phyloP scores from a whole-genome alignment of 345 rosid species.

The Bretschneidera sinensis region DNA sequence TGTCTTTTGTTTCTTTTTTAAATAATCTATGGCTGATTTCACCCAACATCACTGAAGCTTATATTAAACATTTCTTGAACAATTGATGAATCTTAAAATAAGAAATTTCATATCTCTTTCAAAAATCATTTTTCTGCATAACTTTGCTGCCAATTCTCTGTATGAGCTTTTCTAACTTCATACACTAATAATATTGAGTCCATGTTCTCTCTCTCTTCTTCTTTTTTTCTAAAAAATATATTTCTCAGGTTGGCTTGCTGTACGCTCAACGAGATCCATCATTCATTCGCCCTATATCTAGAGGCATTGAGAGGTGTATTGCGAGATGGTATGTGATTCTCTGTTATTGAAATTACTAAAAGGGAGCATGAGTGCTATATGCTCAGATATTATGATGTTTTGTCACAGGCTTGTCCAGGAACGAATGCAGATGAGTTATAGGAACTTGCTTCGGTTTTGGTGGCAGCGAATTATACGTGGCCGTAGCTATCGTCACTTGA shows the following conservation, averaged over 20 bases:
- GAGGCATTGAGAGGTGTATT: constrained; percentile 82
- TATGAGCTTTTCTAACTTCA: not conserved
- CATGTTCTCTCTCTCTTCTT: too few species aligned
- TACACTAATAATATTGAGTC: not conserved
- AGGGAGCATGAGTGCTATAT: not conserved
- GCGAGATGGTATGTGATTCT: constrained; percentile 70
- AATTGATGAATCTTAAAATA: not conserved
- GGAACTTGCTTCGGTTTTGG: constrained; percentile 32
- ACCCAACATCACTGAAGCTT: too few species aligned
- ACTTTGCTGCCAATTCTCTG: not conserved
- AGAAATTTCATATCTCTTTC: not conserved
- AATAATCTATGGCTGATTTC: too few species aligned
- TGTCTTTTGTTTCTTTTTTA: too few species aligned
- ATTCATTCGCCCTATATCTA: constrained; percentile 75
- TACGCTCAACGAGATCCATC: constrained; percentile 88
- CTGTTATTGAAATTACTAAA: constrained; percentile 6
- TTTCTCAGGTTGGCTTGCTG: constrained; percentile 75
- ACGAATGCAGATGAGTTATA: constrained; percentile 55
- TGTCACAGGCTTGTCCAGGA: constrained; percentile 76
- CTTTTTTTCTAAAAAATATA: too few species aligned
- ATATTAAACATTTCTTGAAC: too few species aligned
- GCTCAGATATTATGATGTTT: constrained; percentile 11
- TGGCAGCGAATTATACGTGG: constrained; percentile 83
- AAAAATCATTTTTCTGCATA: not conserved
- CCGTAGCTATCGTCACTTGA: constrained; percentile 87